Percentiles rank a stretch among this genome's conserved stretches.
These are phyloP conservation scores for Rhododendron henanense DNA, from an alignment of 148 eudicot genomes.

Conservation along the genomic window DNA sequence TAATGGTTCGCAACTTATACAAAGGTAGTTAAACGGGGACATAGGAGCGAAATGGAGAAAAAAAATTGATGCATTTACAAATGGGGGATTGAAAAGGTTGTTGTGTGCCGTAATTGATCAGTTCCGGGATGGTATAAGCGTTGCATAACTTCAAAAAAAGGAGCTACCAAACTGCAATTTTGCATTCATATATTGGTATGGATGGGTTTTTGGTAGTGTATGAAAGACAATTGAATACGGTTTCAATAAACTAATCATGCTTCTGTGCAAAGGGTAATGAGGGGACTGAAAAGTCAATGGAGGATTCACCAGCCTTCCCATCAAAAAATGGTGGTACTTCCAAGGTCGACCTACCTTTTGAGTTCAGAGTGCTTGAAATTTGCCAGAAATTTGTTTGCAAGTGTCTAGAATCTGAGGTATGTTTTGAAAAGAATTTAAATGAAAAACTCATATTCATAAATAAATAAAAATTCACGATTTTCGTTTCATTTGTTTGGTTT, in stretches of 20 bases:
- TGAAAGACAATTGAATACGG: too few relatives aligned
- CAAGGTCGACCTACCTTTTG: not conserved
- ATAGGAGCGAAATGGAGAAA: too few relatives aligned
- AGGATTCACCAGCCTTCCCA: not conserved
- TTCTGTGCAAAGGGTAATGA: not conserved
- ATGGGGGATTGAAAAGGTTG: too few relatives aligned
- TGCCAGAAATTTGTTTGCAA: slow-evolving; percentile 2
- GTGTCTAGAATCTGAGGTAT: slow-evolving; percentile 3
- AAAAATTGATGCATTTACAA: too few relatives aligned
- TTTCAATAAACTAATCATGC: not conserved
- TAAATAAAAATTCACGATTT: not conserved
- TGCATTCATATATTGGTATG: too few relatives aligned
- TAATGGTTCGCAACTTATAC: too few relatives aligned
- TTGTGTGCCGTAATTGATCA: too few relatives aligned
- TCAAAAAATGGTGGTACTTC: not conserved
- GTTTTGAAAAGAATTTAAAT: not conserved
- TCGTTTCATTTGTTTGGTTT: not conserved
- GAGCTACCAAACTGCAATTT: too few relatives aligned
- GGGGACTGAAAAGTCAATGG: not conserved
- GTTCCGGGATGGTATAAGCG: too few relatives aligned
- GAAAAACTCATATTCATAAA: not conserved
- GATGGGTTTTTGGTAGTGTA: too few relatives aligned
- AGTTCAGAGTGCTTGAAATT: slow-evolving; percentile 10
- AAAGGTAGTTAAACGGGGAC: too few relatives aligned
- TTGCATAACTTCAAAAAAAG: too few relatives aligned